Evolutionary conservation across 2,329 filamentous ascomycete species (phyloP).

Genomic region (Clonostachys sp.): DNA sequence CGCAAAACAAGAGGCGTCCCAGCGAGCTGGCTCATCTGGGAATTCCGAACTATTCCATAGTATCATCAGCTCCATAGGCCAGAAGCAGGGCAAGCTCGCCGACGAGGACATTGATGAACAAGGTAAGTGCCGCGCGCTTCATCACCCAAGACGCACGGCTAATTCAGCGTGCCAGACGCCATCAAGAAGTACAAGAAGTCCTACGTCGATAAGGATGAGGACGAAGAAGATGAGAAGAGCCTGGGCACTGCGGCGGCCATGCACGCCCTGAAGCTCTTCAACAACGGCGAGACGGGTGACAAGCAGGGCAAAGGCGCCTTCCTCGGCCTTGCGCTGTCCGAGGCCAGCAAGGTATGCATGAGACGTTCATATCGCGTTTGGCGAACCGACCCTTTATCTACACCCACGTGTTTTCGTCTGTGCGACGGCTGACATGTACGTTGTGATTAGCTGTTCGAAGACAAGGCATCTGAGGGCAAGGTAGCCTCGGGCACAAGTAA

Average conservation of each 20-base stretch:
- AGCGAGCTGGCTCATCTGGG: constrained; percentile 39
- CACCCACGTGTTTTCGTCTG: not conserved
- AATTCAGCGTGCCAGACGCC: constrained; percentile 41
- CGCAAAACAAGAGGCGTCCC: constrained; percentile 41
- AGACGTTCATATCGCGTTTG: not conserved
- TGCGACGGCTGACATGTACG: not conserved
- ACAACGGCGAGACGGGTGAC: constrained; percentile 42
- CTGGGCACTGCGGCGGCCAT: constrained; percentile 74
- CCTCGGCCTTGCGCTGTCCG: constrained; percentile 79
- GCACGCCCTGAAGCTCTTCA: constrained; percentile 79
- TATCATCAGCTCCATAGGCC: constrained; percentile 39
- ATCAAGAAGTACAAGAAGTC: constrained; percentile 72
- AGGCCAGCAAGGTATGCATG: constrained; percentile 68
- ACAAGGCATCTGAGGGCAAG: constrained; percentile 49
- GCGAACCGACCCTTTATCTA: not conserved
- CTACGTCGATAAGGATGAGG: constrained; percentile 50
- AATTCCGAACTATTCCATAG: constrained; percentile 42
- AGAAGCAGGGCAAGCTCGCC: constrained; percentile 44
- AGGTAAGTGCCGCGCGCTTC: constrained; percentile 21
- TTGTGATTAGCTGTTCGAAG: constrained; percentile 49
- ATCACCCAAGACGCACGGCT: not conserved
- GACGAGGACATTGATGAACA: constrained; percentile 45
- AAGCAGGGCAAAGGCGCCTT: constrained; percentile 70
- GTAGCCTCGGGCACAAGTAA: constrained; percentile 62
- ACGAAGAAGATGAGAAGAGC: constrained; percentile 40